A percentile compares a stretch with the other conserved stretches of the same genome.
phyloP scores from a whole-genome alignment of 305 asterid species.

The Solanum hybrid region DNA sequence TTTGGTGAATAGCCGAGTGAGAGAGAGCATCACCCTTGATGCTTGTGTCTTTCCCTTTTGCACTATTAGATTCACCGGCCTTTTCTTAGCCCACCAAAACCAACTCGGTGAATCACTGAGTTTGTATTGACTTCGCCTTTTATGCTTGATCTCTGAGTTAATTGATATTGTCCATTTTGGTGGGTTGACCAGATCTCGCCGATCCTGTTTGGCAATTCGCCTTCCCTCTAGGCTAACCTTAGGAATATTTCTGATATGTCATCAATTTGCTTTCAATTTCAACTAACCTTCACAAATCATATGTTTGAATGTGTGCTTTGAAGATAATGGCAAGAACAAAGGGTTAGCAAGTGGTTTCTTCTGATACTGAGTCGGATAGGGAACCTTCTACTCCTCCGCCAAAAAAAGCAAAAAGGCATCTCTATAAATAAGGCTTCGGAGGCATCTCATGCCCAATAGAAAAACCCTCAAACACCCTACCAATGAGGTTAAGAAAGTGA shows the following conservation, averaged over 20 bases:
- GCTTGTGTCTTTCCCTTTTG: neutral
- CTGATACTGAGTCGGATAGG: neutral
- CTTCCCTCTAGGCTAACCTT: neutral
- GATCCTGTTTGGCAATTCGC: neutral
- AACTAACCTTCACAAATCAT: neutral
- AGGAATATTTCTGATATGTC: no score
- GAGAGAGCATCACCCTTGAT: neutral
- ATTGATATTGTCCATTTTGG: neutral
- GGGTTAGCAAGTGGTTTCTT: neutral
- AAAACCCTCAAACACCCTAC: neutral
- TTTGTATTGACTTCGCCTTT: neutral
- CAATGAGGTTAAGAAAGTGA: neutral
- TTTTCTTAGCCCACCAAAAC: neutral
- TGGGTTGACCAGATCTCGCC: neutral
- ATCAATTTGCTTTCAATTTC: neutral
- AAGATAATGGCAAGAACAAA: neutral
- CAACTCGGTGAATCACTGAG: neutral
- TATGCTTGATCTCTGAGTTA: neutral
- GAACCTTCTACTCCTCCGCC: neutral
- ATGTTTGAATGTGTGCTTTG: neutral
- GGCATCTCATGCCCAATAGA: neutral
- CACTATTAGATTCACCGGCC: neutral
- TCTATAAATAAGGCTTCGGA: neutral
- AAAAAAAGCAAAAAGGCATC: neutral
- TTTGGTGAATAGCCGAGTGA: no score